Percentiles rank a stretch among this genome's conserved stretches.
Conservation (phyloP, 78 protist genomes). For the Pigoraptor vietnamica region DNA sequence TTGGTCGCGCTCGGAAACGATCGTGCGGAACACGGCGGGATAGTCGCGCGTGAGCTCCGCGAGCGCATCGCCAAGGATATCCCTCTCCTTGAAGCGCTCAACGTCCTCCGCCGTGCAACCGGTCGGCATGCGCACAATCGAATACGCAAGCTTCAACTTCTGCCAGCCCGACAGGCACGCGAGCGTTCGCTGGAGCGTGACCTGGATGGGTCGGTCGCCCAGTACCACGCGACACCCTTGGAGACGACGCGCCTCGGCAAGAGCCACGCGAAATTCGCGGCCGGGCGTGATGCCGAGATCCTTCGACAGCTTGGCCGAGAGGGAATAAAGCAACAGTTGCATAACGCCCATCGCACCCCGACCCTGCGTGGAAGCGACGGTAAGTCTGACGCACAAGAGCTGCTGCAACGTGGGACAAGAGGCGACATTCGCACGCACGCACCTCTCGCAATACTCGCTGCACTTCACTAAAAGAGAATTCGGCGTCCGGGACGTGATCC, state of each 20-base stretch:
- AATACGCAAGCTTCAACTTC: background rate
- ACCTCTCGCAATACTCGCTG: background rate
- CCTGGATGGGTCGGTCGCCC: background rate
- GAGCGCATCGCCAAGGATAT: background rate
- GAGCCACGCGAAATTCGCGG: background rate
- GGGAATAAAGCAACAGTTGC: background rate
- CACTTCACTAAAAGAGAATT: background rate
- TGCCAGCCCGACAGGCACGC: background rate
- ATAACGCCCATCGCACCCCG: background rate
- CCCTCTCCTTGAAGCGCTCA: background rate
- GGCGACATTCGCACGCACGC: background rate
- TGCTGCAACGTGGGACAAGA: background rate
- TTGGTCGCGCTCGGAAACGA: background rate
- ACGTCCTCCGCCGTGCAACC: background rate
- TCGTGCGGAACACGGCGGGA: background rate
- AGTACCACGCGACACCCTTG: background rate
- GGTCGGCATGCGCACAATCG: background rate
- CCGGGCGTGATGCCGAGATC: background rate
- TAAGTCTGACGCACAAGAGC: no score
- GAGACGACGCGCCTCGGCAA: background rate
- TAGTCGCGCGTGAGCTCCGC: background rate
- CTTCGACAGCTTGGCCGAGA: background rate
- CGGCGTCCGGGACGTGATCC: background rate
- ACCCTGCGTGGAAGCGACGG: background rate
- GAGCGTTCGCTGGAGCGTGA: background rate